Evolutionary conservation across 371 early-diverging fungal species (phyloP).

Genomic region (Actinomucor elegans): DNA sequence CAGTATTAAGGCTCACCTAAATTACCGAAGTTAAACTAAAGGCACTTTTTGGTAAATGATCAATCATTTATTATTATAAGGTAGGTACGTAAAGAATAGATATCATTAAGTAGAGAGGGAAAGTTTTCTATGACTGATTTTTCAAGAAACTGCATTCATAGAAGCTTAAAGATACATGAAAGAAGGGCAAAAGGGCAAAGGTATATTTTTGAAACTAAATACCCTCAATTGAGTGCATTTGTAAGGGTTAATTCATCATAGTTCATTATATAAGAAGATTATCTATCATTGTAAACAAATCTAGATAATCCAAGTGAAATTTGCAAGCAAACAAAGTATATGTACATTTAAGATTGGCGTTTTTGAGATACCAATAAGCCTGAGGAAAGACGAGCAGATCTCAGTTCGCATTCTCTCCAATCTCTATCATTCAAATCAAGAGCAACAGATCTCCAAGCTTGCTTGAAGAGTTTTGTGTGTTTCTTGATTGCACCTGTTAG

Average conservation of each 20-base stretch:
- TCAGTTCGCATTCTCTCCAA: conserved; percentile 37
- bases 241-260: no score
- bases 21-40: conserved; percentile 7
- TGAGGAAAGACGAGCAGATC: conserved; percentile 32
- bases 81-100: neutral
- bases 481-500: conserved; percentile 34
- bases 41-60: no score
- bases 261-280: neutral
- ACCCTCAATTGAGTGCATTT: neutral
- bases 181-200: neutral
- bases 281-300: neutral
- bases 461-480: conserved; percentile 36
- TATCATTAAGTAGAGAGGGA: neutral
- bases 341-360: neutral
- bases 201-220: neutral
- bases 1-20: neutral
- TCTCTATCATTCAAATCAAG: conserved; percentile 31
- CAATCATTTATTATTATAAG: neutral
- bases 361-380: conserved; percentile 13
- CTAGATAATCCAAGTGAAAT: neutral
- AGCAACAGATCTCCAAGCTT: conserved; percentile 45
- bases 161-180: neutral
- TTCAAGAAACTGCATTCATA: no score
- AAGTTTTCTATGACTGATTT: neutral
- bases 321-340: neutral